Conservation (phyloP, 2,329 filamentous ascomycete species). For the Grosmannia clavigera region DNA sequence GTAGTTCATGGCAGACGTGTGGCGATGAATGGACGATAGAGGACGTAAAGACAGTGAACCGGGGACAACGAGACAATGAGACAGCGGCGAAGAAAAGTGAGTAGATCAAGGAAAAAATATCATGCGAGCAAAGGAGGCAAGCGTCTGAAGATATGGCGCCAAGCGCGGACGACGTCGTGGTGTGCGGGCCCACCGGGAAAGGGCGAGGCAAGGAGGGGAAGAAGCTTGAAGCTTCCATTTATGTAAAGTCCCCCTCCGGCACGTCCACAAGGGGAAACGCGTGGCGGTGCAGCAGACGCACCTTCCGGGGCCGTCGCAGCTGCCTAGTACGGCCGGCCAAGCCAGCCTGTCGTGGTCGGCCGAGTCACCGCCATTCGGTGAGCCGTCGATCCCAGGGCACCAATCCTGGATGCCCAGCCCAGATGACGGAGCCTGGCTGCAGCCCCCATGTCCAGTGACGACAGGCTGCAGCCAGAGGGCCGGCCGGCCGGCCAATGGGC, state of each 20-base stretch:
- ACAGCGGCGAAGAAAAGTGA: not conserved
- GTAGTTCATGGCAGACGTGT: constrained; percentile 14
- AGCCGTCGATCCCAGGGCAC: not conserved
- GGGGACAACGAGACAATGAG: not conserved
- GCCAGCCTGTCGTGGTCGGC: not conserved
- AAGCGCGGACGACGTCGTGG: not conserved
- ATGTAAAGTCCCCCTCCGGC: not conserved
- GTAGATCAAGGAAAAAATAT: not conserved
- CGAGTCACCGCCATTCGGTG: not conserved
- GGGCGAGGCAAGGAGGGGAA: not conserved
- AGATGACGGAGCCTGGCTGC: not conserved
- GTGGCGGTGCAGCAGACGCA: not conserved
- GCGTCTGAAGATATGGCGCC: not conserved
- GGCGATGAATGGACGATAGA: not conserved
- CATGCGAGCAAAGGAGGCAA: not conserved
- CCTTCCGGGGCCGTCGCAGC: not conserved
- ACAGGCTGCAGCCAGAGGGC: not conserved
- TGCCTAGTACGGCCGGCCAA: not conserved
- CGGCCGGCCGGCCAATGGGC: not conserved
- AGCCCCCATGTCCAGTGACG: not conserved
- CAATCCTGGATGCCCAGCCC: not conserved
- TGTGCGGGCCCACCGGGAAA: not conserved
- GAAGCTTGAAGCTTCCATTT: not conserved
- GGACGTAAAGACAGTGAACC: too few species aligned
- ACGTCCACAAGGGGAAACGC: not conserved